Evolutionary conservation across 768 basidiomycete species (phyloP), one percentile per base, ranked within the genome.

Genomic region (Suillus decipiens): DNA sequence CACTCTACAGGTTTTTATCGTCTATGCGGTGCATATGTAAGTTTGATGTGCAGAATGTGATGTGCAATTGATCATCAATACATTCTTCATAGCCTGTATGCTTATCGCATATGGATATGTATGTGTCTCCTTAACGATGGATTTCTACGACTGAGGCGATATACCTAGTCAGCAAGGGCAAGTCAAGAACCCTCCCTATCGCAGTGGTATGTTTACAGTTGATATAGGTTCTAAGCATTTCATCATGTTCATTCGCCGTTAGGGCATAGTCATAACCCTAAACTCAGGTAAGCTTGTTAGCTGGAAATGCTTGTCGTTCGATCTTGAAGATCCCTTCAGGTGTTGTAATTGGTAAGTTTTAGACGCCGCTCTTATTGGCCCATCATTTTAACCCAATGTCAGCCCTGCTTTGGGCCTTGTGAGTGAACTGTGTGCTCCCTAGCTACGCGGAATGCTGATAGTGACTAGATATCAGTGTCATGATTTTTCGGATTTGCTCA

Each of bases 31-130:
- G 15, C 31, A 31, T 51, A 0, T 22, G 59, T 60, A 34, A n/a
- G 43, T 34, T 48, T 8, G 19, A 14, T 39, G 28, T 31, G 33
- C 28, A 22, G 31, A 47, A 47, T 47, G 22, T 47, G 45, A 47
- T 22, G 3, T 34, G 22, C n/a, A 28, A 34, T 12, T 8, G 3
- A 12, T n/a, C 15, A 15, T 6, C 9, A 8, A 43, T 34, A n/a
- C 22, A 6, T n/a, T 34, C 4, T 24, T 19, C 28, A 24, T 28
- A 61, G 60, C 2, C 5, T 61, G 31, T 61, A 59, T 28, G 36
- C 6, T 37, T 33, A 59, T 31, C 60, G 60, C 54, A 53, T 61
- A 56, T 61, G 60, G 60, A 61, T 61, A 31, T 0, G 60, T 61
- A 37, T 31, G 54, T 58, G 37, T 59, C 34, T 12, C 33, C 17